phyloP scores from a whole-genome alignment of 805 yeast genomes.

The Wickerhamomyces tratensis region DNA sequence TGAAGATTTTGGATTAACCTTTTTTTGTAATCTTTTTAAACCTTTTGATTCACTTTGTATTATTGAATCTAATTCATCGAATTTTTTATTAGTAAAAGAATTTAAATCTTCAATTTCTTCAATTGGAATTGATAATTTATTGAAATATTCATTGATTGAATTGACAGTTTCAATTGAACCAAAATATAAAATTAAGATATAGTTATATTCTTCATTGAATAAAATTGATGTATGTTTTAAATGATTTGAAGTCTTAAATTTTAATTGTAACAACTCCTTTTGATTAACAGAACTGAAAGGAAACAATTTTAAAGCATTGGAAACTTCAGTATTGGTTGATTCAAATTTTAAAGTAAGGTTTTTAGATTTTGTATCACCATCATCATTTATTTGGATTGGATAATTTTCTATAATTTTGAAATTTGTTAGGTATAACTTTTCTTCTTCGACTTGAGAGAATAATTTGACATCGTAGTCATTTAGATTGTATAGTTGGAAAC shows the following conservation, averaged over 20 bases:
- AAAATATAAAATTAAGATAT: constrained; percentile 11
- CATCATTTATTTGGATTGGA: constrained; percentile 11
- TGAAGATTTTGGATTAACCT: constrained; percentile 11
- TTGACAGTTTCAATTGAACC: constrained; percentile 2
- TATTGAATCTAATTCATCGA: constrained; percentile 12
- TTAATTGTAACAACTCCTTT: constrained; percentile 9
- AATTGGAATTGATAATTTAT: constrained; percentile 3
- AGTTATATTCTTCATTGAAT: constrained; percentile 15
- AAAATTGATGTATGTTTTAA: constrained; percentile 6
- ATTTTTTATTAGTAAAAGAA: constrained; percentile 5
- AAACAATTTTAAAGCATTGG: constrained; percentile 6
- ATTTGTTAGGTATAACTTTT: constrained; percentile 11
- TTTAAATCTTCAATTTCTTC: constrained; percentile 2
- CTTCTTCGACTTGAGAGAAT: constrained; percentile 11
- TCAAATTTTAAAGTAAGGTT: constrained; percentile 5
- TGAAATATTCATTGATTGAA: constrained; percentile 3
- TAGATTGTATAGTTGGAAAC: constrained; percentile 15
- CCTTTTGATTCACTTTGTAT: constrained; percentile 14
- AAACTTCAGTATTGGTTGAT: constrained; percentile 1
- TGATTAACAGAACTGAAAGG: constrained; percentile 14
- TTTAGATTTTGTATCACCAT: constrained; percentile 14
- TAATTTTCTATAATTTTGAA: constrained; percentile 11
- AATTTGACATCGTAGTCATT: constrained; percentile 17
- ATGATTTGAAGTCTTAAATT: constrained; percentile 1
- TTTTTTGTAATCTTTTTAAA: constrained; percentile 12